These are phyloP conservation scores for Cubamyces sp. DNA, from an alignment of 768 basidiomycete genomes.

Conservation along the genomic window DNA sequence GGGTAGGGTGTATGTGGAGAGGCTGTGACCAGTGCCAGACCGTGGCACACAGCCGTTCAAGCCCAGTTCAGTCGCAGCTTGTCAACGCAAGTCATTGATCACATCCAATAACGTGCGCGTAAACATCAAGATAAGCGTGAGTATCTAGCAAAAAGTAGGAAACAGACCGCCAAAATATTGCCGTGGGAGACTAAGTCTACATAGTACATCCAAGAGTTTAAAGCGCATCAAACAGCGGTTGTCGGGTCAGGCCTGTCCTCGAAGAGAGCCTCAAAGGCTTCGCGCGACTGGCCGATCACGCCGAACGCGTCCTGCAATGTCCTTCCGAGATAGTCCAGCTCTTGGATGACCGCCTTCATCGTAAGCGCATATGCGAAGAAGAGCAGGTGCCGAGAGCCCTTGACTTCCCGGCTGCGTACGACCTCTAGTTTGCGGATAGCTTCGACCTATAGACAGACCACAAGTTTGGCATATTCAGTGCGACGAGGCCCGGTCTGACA, in stretches of 20 bases:
- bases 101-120: no score
- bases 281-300: constrained; percentile 80
- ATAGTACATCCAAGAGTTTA: no score
- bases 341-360: constrained; percentile 92
- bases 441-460: constrained; percentile 56
- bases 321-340: constrained; percentile 80
- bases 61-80: no score
- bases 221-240: no score
- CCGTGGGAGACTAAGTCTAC: no score
- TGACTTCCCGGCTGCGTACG: constrained; percentile 80
- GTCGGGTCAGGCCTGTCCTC: constrained; percentile 4
- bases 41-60: no score
- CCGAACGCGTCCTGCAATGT: constrained; percentile 91
- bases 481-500: not conserved
- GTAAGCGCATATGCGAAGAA: constrained; percentile 94
- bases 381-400: constrained; percentile 82
- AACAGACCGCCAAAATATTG: no score
- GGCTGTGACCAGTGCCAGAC: no score
- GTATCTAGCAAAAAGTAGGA: no score
- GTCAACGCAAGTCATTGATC: no score
- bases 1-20: no score
- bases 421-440: constrained; percentile 86
- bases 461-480: not conserved
- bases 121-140: no score
- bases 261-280: constrained; percentile 86